phyloP scores from a whole-genome alignment of 139 green algal species.

The Asterochloris sp. region DNA sequence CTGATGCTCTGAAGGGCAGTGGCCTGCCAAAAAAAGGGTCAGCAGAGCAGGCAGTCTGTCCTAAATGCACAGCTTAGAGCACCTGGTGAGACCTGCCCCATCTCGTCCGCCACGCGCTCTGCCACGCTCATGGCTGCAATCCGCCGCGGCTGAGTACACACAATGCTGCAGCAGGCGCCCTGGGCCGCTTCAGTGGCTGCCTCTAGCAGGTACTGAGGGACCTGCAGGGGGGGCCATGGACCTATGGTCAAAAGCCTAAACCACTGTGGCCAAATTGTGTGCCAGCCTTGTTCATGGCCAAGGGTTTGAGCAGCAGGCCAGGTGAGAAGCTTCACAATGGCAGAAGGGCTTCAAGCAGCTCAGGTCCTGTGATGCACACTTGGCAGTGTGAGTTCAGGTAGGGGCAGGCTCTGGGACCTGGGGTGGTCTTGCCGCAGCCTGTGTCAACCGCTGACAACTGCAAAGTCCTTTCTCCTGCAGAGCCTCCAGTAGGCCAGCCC shows the following conservation, averaged over 20 bases:
- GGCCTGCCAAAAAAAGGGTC: too few relatives aligned
- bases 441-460: constrained; percentile 78
- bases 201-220: constrained; percentile 86
- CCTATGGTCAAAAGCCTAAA: not conserved
- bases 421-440: constrained; percentile 85
- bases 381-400: not conserved
- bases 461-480: constrained; percentile 48
- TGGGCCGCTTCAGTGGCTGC: constrained; percentile 31
- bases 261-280: not conserved
- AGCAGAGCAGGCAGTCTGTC: too few relatives aligned
- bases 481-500: constrained; percentile 32
- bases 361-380: not conserved
- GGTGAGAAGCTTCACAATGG: not conserved
- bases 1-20: too few relatives aligned
- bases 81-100: constrained; percentile 58
- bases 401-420: not conserved
- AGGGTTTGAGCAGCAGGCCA: not conserved
- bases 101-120: constrained; percentile 79
- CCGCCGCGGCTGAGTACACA: constrained; percentile 89
- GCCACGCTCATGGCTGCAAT: constrained; percentile 88
- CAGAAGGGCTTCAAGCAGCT: not conserved
- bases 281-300: not conserved
- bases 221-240: constrained; percentile 39
- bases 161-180: constrained; percentile 52
- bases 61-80: not conserved